phyloP scores from a whole-genome alignment of 1,284 basidiomycete species.

The Ganoderma lingzhi region DNA sequence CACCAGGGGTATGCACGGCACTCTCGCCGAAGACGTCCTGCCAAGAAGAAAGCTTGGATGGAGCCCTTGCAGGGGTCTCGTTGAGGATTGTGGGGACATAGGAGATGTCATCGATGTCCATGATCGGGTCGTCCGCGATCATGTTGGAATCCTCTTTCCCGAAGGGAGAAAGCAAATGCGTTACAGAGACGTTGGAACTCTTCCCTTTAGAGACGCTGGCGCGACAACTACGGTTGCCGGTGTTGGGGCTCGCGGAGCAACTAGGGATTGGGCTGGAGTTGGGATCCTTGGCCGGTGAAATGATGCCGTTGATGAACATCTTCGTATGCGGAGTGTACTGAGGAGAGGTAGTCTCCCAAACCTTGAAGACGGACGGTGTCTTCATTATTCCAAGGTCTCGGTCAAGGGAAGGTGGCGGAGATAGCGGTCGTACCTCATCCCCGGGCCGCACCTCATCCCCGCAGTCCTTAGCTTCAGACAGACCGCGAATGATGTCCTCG shows the following conservation, averaged over 20 bases:
- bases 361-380: neutral
- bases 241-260: conserved; percentile 15
- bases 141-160: neutral
- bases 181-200: neutral
- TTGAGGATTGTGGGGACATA: neutral
- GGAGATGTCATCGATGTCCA: conserved; percentile 16
- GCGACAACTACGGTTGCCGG: neutral
- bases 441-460: neutral
- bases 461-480: neutral
- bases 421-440: neutral
- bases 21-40: conserved; percentile 13
- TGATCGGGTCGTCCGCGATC: conserved; percentile 2
- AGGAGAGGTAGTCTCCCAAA: neutral
- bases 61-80: conserved; percentile 4
- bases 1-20: neutral
- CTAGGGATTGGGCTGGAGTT: conserved; percentile 17
- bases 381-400: neutral
- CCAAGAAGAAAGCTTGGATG: conserved; percentile 3
- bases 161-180: conserved; percentile 3
- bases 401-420: neutral
- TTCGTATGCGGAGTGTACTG: conserved; percentile 19
- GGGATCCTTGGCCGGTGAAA: conserved; percentile 11
- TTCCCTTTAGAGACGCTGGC: conserved; percentile 5
- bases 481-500: conserved; percentile 17
- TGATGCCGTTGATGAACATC: conserved; percentile 23